Conservation (phyloP, 179 eudicot species). For the Carnegiea gigantea region DNA sequence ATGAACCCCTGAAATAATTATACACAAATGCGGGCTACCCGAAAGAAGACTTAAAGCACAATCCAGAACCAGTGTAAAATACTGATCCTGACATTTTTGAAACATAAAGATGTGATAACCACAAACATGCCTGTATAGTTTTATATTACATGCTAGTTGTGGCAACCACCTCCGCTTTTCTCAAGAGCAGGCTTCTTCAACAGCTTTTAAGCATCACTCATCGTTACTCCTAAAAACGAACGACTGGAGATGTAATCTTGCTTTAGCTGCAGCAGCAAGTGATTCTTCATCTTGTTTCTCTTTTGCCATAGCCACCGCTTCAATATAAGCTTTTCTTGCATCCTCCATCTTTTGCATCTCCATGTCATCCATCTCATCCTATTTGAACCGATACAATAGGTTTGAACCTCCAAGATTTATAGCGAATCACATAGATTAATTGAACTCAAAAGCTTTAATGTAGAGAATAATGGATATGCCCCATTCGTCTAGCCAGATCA, state of each 20-base stretch:
- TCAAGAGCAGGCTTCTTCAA: slow-evolving; percentile 1
- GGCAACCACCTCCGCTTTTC: neutral
- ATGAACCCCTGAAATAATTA: neutral
- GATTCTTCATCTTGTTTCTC: slow-evolving; percentile 77
- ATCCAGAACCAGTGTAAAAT: neutral
- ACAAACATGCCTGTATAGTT: slow-evolving; percentile 28
- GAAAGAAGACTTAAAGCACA: neutral
- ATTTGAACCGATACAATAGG: slow-evolving; percentile 15
- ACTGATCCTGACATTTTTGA: neutral
- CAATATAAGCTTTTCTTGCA: slow-evolving; percentile 67
- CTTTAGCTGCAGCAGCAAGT: slow-evolving; percentile 58
- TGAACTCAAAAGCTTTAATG: too few species aligned
- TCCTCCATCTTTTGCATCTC: slow-evolving; percentile 66
- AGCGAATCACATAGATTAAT: neutral
- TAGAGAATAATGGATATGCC: neutral
- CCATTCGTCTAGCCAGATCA: neutral
- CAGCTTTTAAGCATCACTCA: neutral
- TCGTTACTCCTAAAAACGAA: slow-evolving; percentile 39
- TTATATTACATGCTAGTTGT: slow-evolving; percentile 22
- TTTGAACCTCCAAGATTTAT: neutral
- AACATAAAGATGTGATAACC: slow-evolving; percentile 30
- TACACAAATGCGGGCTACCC: neutral
- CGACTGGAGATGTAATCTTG: slow-evolving; percentile 72
- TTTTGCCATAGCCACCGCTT: slow-evolving; percentile 70
- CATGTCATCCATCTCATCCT: slow-evolving; percentile 59